Conservation (phyloP, 2,329 filamentous ascomycete genomes). For the Mycosphaerella arachidis region DNA sequence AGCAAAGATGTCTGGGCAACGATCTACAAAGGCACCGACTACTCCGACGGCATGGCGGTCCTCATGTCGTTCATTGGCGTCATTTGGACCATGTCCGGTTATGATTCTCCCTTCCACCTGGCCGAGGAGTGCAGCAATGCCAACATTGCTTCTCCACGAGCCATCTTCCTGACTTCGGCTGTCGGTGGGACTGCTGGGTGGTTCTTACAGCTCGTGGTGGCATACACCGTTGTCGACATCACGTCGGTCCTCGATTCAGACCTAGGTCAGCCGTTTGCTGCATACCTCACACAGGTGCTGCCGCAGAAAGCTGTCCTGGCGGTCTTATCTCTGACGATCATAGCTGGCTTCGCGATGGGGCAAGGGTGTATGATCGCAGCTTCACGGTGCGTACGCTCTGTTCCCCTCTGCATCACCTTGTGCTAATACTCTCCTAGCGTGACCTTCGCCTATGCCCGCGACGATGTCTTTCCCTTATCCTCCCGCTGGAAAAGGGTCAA, state of each 20-base stretch:
- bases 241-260: constrained; percentile 54
- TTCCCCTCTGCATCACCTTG: not conserved
- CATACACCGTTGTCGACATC: constrained; percentile 66
- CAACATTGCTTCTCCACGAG: constrained; percentile 63
- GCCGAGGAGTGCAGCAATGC: constrained; percentile 60
- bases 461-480: constrained; percentile 63
- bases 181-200: constrained; percentile 65
- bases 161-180: constrained; percentile 65
- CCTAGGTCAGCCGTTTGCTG: constrained; percentile 66
- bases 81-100: constrained; percentile 58
- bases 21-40: constrained; percentile 63
- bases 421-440: constrained; percentile 11
- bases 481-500: constrained; percentile 59
- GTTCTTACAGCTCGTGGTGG: constrained; percentile 68
- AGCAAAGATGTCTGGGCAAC: constrained; percentile 59
- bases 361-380: constrained; percentile 67
- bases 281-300: constrained; percentile 63
- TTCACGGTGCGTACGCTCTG: constrained; percentile 5
- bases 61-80: constrained; percentile 69
- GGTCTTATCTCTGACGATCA: constrained; percentile 61
- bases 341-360: constrained; percentile 67
- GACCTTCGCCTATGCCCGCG: constrained; percentile 60
- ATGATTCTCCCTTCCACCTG: constrained; percentile 4
- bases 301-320: constrained; percentile 57
- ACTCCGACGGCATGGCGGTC: constrained; percentile 61